Conservation (phyloP, 2,329 filamentous ascomycete species). For the Penicillium digitatum region DNA sequence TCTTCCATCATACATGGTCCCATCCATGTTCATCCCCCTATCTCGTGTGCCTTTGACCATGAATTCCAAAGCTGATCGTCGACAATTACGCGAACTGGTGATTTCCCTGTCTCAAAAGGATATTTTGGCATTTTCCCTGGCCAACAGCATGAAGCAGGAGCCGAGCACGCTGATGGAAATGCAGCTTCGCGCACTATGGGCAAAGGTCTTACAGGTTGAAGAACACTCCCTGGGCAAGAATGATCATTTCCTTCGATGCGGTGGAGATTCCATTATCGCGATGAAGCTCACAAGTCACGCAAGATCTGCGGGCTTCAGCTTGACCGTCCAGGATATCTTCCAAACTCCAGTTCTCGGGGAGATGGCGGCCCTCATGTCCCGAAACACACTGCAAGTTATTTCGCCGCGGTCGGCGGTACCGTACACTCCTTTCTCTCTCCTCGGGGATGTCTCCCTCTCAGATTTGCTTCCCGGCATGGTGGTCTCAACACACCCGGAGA, state of each 20-base stretch:
- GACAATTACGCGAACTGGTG: slow-evolving; percentile 12
- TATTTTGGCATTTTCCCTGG: not conserved
- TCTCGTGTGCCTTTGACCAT: slow-evolving; percentile 17
- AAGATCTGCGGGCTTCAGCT: not conserved
- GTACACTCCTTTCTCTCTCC: no score
- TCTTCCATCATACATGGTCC: slow-evolving; percentile 23
- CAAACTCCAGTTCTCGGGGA: slow-evolving; percentile 4
- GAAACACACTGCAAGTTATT: no score
- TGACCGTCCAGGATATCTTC: slow-evolving; percentile 29
- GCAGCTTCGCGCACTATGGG: slow-evolving; percentile 5
- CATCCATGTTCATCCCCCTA: slow-evolving; percentile 20
- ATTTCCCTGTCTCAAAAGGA: not conserved
- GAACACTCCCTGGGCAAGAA: not conserved
- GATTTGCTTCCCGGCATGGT: no score
- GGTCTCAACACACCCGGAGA: no score
- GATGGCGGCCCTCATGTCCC: no score
- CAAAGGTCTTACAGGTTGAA: slow-evolving; percentile 5
- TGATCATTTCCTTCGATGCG: slow-evolving; percentile 20
- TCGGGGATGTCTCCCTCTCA: no score
- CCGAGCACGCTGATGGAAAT: not conserved
- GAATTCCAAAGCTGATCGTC: slow-evolving; percentile 24
- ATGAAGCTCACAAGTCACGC: slow-evolving; percentile 11
- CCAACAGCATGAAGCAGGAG: no score
- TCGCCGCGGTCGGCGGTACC: no score
- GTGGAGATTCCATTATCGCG: slow-evolving; percentile 14